Evolutionary conservation across 2,329 filamentous ascomycete species (phyloP).

Genomic region (Botrytis sinoallii): DNA sequence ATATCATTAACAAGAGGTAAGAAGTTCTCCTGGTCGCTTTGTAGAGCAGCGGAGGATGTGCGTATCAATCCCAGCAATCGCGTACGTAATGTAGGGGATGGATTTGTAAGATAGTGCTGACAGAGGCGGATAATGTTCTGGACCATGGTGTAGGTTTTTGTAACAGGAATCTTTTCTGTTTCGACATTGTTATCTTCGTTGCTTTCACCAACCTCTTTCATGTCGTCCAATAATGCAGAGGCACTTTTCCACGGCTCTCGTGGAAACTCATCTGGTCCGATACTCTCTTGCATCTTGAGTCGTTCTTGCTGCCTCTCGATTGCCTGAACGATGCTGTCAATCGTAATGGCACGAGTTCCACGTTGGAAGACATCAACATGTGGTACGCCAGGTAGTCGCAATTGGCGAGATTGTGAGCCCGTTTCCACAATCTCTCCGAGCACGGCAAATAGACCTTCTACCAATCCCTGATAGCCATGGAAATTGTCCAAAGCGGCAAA

Average conservation of each 20-base stretch:
- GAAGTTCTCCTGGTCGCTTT: constrained; percentile 76
- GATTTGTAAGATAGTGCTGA: constrained; percentile 86
- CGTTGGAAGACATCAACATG: constrained; percentile 46
- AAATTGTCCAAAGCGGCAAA: constrained; percentile 93
- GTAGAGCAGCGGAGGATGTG: constrained; percentile 69
- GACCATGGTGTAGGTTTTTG: constrained; percentile 77
- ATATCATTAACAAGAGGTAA: constrained; percentile 85
- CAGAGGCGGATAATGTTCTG: constrained; percentile 78
- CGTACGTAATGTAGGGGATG: constrained; percentile 73
- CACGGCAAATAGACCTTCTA: constrained; percentile 80
- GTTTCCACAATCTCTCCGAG: constrained; percentile 81
- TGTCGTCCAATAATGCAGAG: constrained; percentile 38
- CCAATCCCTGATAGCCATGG: constrained; percentile 84
- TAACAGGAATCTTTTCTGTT: constrained; percentile 58
- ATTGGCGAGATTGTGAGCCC: constrained; percentile 59
- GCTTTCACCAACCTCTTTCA: constrained; percentile 23
- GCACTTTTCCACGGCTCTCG: constrained; percentile 39
- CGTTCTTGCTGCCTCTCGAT: constrained; percentile 50
- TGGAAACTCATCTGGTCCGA: constrained; percentile 32
- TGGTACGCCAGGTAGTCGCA: constrained; percentile 39
- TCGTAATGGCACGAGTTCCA: constrained; percentile 36
- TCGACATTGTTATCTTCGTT: constrained; percentile 31
- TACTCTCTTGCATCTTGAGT: constrained; percentile 14
- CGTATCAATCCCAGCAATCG: constrained; percentile 75
- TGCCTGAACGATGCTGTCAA: constrained; percentile 51